Percentiles rank a stretch among this genome's conserved stretches.
phyloP scores from a whole-genome alignment of 2,329 filamentous ascomycete species.

The Xylaria sp. region DNA sequence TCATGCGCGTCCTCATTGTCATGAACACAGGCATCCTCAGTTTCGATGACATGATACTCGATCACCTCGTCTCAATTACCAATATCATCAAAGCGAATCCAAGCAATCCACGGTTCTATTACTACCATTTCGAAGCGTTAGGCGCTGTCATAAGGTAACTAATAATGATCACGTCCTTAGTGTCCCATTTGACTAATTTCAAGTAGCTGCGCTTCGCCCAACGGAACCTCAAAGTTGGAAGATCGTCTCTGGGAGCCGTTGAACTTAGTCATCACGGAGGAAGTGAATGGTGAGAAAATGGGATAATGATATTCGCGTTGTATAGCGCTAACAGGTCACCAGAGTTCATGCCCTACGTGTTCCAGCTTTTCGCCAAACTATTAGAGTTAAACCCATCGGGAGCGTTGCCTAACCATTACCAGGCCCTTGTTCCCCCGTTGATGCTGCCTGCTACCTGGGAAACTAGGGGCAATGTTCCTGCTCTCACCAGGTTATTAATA shows the following conservation, averaged over 20 bases:
- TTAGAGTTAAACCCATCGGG: constrained; percentile 85
- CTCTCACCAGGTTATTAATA: constrained; percentile 83
- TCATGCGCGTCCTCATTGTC: constrained; percentile 96
- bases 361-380: constrained; percentile 92
- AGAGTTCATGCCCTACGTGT: constrained; percentile 97
- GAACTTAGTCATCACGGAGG: constrained; percentile 79
- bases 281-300: constrained; percentile 74
- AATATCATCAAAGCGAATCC: constrained; percentile 93
- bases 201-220: constrained; percentile 69
- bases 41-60: constrained; percentile 80
- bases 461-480: constrained; percentile 90
- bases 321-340: constrained; percentile 47
- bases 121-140: constrained; percentile 96
- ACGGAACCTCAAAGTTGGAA: constrained; percentile 79
- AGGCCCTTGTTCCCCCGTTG: constrained; percentile 79
- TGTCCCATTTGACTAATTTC: neutral
- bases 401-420: constrained; percentile 83
- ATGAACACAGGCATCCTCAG: constrained; percentile 83
- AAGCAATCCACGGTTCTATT: constrained; percentile 97
- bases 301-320: neutral
- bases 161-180: neutral
- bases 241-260: constrained; percentile 85
- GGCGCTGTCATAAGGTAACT: constrained; percentile 81
- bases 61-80: constrained; percentile 88
- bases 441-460: constrained; percentile 90